Base-by-base conservation (phyloP, 495 filamentous ascomycete genomes). In the Amorphotheca resinae region DNA sequence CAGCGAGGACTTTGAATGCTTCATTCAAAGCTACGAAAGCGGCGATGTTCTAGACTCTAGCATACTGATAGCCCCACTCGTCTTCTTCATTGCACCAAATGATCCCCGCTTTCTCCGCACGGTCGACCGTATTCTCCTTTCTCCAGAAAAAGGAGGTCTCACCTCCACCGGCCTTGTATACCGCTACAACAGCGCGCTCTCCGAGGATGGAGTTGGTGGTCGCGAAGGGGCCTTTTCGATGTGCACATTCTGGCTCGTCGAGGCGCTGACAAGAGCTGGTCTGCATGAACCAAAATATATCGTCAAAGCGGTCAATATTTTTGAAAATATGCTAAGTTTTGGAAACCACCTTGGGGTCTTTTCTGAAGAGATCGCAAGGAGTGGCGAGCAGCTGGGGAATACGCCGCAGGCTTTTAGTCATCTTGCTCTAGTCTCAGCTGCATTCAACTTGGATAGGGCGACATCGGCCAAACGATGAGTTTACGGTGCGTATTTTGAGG, bases 161-260 rank as follows among this genome's bases (percentile, higher is more conserved):
- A 82, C 77, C 11, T 79, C 74, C 45, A 74, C 80, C 0, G 79
- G 77, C 6, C 64, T 85, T 40, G 79, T 85, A 17, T 84, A 80
- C 56, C 66, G 80, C 18, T 84, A 85, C 53, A 72, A 84, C 52
- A 79, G 73, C 4, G 61, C 71, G 18, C 65, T 69, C 35, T 67
- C 76, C 11, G 71, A 84, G 36, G 80, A 83, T 48, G 80, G 80
- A n/a, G 74, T 85, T 3, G 76, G 77, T 26, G 80, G 80, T 16
- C 64, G 72, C 22, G 80, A 85, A 59, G 80, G 80, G n/a, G 78
- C 79, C 15, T 85, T 85, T 53, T 72, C 70, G 54, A 84, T 85
- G 79, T 80, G 79, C 45, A 85, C 79, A 0, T 84, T 82, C 58
- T 84, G 80, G 80, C 69, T 83, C 3, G 76, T 83, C 2, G 80